Base-by-base conservation (phyloP, 768 basidiomycete genomes). In the Mrakia gelida region DNA sequence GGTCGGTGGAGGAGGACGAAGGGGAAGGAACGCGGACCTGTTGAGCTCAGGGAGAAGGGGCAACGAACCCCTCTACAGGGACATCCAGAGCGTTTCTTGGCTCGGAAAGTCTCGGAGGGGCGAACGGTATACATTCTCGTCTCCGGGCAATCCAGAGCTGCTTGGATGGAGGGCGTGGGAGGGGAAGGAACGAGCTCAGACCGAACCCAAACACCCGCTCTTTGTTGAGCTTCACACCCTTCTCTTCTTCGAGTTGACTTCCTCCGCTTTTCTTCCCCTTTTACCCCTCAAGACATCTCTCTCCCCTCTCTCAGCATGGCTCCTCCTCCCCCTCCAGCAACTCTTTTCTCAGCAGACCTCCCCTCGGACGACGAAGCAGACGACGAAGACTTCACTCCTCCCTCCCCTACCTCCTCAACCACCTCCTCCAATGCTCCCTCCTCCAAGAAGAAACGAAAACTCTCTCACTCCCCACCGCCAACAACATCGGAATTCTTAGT, bases 331-430 rank as follows among this genome's bases (percentile, higher is more conserved):
- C 38, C 41, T n/a, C 67, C 67, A 11, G 16, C 67, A 1, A 70
- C 67, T 15, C 67, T 70, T 6, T 70, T 70, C 38, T 70, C 67
- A 38, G 67, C 67, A 26, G 38, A 70, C 13, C 67, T 70, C 10
- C 67, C 67, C 9, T 70, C 67, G 41, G 67, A 70, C 3, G 67
- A 70, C 38, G 67, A 70, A 38, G 67, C 15, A 41, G 67, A 70
- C 34, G 67, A n/a, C 21, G 65, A 67, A 13, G 32, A 38, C 67
- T 38, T 70, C 38, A 26, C 67, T 38, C 67, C 67, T 34, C 34
- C 67, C 26, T 70, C 67, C 21, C 67, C 67, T 5, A 41, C 67
- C 21, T 70, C 67, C 34, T 70, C 67, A 0, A 70, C 34, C 21
- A 67, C 65, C 38, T 70, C 67, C 21, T 70, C 67, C 34, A 70